Evolutionary conservation across 371 early-diverging fungal genomes (phyloP).

Genomic region (Syncephalastrum contaminatum): DNA sequence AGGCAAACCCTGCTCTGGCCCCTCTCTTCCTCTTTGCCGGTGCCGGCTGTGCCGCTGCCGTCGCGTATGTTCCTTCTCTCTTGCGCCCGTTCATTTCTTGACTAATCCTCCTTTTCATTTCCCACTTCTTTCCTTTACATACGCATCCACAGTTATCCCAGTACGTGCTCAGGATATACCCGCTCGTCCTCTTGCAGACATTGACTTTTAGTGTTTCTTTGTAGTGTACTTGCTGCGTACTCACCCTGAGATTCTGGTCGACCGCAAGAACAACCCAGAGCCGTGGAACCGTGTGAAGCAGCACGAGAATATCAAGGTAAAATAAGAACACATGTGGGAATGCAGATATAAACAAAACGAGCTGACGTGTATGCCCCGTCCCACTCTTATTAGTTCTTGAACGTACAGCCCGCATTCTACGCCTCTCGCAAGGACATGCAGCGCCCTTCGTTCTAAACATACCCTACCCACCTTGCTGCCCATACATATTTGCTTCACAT

Average conservation of each 20-base stretch:
- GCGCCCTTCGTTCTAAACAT: conserved; percentile 19
- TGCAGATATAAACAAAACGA: conserved; percentile 2
- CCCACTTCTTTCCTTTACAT: not conserved
- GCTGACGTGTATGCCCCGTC: not conserved
- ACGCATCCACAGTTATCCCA: conserved; percentile 14
- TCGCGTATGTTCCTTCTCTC: conserved; percentile 26
- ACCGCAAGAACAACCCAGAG: conserved; percentile 44
- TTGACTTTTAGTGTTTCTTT: not conserved
- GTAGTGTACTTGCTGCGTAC: conserved; percentile 41
- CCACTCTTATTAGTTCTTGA: conserved; percentile 16
- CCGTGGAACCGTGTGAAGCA: conserved; percentile 49
- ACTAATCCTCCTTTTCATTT: not conserved
- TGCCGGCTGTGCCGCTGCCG: conserved; percentile 45
- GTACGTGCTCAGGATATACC: conserved; percentile 9
- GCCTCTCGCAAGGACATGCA: conserved; percentile 19
- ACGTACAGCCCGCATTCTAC: conserved; percentile 28
- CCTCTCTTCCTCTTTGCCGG: conserved; percentile 48
- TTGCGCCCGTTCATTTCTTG: too few species aligned
- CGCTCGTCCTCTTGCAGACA: not conserved
- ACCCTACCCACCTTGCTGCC: not conserved
- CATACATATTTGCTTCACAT: not conserved
- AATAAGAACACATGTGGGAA: conserved; percentile 2
- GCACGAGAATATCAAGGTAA: conserved; percentile 48
- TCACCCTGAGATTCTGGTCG: conserved; percentile 50
- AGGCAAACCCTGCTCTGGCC: conserved; percentile 39